A percentile compares a stretch with the other conserved stretches of the same genome.
These are phyloP conservation scores for Tylopilus balloui DNA, from an alignment of 768 basidiomycete genomes.

Conservation along the genomic window DNA sequence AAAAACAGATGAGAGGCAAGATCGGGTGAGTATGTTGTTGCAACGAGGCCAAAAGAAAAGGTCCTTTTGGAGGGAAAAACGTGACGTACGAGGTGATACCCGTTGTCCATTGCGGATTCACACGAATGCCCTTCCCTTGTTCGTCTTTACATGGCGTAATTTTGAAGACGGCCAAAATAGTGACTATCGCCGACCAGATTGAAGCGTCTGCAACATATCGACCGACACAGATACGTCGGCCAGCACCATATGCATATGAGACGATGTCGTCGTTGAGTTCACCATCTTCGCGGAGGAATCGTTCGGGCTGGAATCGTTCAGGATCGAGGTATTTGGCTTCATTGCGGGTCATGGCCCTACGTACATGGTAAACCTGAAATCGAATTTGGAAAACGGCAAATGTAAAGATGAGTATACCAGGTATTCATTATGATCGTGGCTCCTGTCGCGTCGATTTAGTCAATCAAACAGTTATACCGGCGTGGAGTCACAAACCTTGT, in stretches of 20 bases:
- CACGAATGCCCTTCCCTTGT: conserved; percentile 21
- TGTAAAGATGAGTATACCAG: conserved; percentile 10
- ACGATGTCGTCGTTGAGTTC: conserved; percentile 29
- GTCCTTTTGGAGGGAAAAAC: background rate
- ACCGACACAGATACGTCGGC: conserved; percentile 39
- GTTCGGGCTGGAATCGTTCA: conserved; percentile 34
- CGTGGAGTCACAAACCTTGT: conserved; percentile 34
- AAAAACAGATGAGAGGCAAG: background rate
- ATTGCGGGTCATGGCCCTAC: conserved; percentile 34
- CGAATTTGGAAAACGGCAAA: background rate
- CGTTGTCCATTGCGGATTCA: conserved; percentile 20
- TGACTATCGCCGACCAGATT: conserved; percentile 33
- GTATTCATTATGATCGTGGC: conserved; percentile 29
- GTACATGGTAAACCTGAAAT: background rate
- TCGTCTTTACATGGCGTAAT: conserved; percentile 30
- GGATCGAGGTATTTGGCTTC: conserved; percentile 33
- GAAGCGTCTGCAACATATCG: conserved; percentile 40
- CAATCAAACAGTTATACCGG: background rate
- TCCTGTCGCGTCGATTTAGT: conserved; percentile 10
- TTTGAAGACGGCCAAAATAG: conserved; percentile 33
- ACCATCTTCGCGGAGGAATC: conserved; percentile 27
- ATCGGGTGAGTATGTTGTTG: background rate
- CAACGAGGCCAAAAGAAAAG: background rate
- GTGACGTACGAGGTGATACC: conserved; percentile 28
- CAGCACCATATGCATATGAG: conserved; percentile 33